Conservation (phyloP, 805 yeast species). For the Soucietia sequanensis region DNA sequence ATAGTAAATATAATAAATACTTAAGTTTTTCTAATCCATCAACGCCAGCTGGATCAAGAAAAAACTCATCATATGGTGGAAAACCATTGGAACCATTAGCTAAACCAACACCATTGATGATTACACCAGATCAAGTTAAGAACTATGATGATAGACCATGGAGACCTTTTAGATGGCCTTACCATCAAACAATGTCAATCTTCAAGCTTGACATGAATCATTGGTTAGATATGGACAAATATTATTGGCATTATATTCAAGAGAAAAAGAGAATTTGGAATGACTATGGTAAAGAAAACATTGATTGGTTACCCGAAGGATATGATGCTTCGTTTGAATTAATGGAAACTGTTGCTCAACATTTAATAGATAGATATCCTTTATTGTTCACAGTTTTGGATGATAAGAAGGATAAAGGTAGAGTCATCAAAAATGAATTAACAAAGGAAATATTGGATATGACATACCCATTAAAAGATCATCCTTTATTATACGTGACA, state of each 20-base stretch:
- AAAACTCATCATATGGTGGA: slow-evolving; percentile 3
- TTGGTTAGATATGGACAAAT: slow-evolving; percentile 80
- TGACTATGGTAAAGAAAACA: slow-evolving; percentile 57
- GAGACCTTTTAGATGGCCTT: slow-evolving; percentile 81
- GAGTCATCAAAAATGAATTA: slow-evolving; percentile 56
- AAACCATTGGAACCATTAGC: slow-evolving; percentile 24
- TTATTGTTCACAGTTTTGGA: slow-evolving; percentile 50
- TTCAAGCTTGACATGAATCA: slow-evolving; percentile 69
- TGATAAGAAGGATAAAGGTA: slow-evolving; percentile 43
- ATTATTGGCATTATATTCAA: slow-evolving; percentile 62
- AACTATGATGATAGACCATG: slow-evolving; percentile 74
- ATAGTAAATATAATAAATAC: slow-evolving; percentile 6
- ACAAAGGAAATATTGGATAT: slow-evolving; percentile 64
- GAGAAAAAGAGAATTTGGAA: slow-evolving; percentile 61
- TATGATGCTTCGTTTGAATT: slow-evolving; percentile 61
- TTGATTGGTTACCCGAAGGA: slow-evolving; percentile 66
- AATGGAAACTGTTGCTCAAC: slow-evolving; percentile 60
- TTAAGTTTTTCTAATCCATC: slow-evolving; percentile 8
- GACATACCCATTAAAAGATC: slow-evolving; percentile 57
- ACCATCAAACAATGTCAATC: slow-evolving; percentile 77
- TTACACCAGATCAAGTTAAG: slow-evolving; percentile 66
- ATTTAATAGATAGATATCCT: slow-evolving; percentile 63
- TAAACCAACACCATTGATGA: slow-evolving; percentile 54
- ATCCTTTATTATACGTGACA: slow-evolving; percentile 60
- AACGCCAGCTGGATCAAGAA: slow-evolving; percentile 6